Base-by-base conservation (phyloP, 805 yeast species). In the Wickerhamomyces kurtzmanii region DNA sequence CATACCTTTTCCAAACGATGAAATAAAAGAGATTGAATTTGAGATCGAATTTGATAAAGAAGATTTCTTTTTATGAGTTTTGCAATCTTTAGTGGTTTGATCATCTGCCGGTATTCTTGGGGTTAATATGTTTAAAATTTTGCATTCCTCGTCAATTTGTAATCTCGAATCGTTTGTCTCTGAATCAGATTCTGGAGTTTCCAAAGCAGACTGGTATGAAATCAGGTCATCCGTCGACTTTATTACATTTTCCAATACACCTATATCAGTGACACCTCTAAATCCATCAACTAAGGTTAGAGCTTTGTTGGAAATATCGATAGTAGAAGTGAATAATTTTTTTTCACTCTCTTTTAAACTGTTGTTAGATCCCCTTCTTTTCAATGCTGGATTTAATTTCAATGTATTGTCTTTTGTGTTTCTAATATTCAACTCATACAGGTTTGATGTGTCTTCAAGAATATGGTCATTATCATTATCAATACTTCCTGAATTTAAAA, bases 391-490 rank as follows among this genome's bases (percentile, higher is more conserved):
- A 20, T 38, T 39, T 15, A 52, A 33, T 12, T 40, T 43, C 16
- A 55, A 38, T 4, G 31, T 31, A 5, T 32, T 38, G 5, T 34
- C 31, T 14, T 29, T 29, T 9, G 47, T 50, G 27, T 58, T 57
- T 28, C 57, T 43, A 7, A 54, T 28, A 32, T 57, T 51, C 3
- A 45, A 32, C 20, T 53, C 59, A 37, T 53, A 56, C 30, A 54
- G 22, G 8, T 45, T 51, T 15, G 55, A 42, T 10, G 57, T 47
- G 21, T 47, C 53, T 19, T 43, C 42, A 23, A 51, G 33, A 6
- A 30, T 32, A 18, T 43, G 34, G 14, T 55, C 61, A 15, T 43
- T 37, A 3, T 42, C 46, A 1, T 43, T 18, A 12, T 40, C n/a
- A n/a, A n/a, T n/a, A n/a, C 40, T 5, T 29, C 24, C 17, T 38